Evolutionary conservation across 2,329 filamentous ascomycete genomes (phyloP), one percentile per base, ranked within the genome.

Genomic region (Neospermospora avenae): DNA sequence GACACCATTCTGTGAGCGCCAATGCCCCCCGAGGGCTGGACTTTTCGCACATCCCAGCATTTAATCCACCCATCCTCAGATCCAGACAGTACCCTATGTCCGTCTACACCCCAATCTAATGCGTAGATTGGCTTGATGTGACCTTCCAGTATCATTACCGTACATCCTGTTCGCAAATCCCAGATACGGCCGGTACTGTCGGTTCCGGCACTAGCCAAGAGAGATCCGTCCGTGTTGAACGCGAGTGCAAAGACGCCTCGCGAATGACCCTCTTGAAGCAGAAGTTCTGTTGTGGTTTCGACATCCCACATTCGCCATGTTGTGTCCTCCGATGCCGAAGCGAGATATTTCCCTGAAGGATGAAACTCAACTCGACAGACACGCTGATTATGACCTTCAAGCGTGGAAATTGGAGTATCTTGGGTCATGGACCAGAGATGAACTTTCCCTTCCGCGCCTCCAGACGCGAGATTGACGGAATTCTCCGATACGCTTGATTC

Each of bases 281-380:
- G 80, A 1, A 98, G 77, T 71, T 98, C 93, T 2, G 87, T 87
- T 0, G 86, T 90, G 0, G 89, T 95, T 67, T 91, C 87, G 0
- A 98, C 85, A 72, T 98, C 93, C 93, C 95, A 99, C 35, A 99
- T 79, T 46, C 93, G 86, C 95, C 95, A 99, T 0, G 95, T 96
- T 2, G 92, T 96, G 72, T 99, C 95, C 70, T 95, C 95, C 0
- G 92, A 96, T 6, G 95, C 95, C 0, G 93, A 96, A 4, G 93
- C 95, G 5, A 98, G 80, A 70, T 93, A 98, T 63, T 83, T 83
- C 3, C 93, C 93, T 0, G 91, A 96, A 0, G 95, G 95, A 67
- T 99, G 95, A 71, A 98, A 96, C 61, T 96, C 95, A 13, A 96
- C 88, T 59, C 93, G 86, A 69, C 92, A 96, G 8, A 99, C 92